Conservation (phyloP, 108 stramenopile genomes). For the Fragilariopsis cylindrus region DNA sequence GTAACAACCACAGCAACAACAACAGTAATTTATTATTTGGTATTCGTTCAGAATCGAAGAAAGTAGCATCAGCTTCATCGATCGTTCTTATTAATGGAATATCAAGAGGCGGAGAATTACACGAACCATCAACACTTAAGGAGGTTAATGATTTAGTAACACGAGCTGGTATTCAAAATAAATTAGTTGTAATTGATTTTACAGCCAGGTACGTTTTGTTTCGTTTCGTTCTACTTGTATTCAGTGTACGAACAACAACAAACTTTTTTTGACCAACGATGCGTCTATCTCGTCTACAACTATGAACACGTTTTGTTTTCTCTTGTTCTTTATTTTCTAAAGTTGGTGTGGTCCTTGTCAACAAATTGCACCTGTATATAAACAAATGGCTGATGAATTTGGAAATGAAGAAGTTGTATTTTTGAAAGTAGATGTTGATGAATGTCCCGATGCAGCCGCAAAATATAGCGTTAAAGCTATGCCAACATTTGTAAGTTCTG, state of each 20-base stretch:
- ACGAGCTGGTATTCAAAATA: slow-evolving; percentile 59
- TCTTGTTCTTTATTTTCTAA: slow-evolving; percentile 1
- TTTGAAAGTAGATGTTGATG: slow-evolving; percentile 91
- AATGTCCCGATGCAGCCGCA: slow-evolving; percentile 79
- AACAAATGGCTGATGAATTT: neutral
- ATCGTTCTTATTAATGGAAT: too few relatives aligned
- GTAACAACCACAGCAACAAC: neutral
- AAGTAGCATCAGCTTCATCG: neutral
- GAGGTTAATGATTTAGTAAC: slow-evolving; percentile 69
- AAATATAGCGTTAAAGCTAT: slow-evolving; percentile 83
- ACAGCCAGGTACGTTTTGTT: slow-evolving; percentile 65
- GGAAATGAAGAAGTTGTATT: slow-evolving; percentile 48
- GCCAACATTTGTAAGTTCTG: slow-evolving; percentile 75
- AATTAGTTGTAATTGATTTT: slow-evolving; percentile 85
- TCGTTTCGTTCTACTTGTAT: neutral
- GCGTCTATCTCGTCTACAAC: too few relatives aligned
- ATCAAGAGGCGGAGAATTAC: slow-evolving; percentile 76
- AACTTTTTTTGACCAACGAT: neutral
- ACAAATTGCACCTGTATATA: slow-evolving; percentile 76
- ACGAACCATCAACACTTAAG: slow-evolving; percentile 55
- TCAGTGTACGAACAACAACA: neutral
- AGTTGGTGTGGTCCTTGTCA: slow-evolving; percentile 84
- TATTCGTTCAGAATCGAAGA: neutral
- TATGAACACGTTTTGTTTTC: neutral
- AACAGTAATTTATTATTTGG: neutral